These are phyloP conservation scores for Crithidia expoeki DNA, from an alignment of 208 protist species.

Conservation along the genomic window DNA sequence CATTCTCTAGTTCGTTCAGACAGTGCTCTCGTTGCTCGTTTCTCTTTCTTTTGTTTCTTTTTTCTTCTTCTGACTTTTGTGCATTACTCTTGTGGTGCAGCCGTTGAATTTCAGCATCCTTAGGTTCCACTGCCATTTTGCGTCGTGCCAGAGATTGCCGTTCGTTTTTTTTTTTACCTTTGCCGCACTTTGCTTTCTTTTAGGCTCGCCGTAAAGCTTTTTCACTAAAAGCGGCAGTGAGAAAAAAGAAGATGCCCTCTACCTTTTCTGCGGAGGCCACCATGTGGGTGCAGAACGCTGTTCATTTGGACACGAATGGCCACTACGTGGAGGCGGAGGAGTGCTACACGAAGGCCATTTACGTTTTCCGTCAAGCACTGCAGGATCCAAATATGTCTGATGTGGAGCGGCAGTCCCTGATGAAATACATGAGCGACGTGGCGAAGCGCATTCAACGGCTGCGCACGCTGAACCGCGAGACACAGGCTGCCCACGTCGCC, in stretches of 20 bases:
- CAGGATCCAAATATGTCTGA: slow-evolving; percentile 39
- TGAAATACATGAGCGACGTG: slow-evolving; percentile 69
- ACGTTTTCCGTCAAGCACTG: slow-evolving; percentile 45
- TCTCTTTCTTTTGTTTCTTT: too few species aligned
- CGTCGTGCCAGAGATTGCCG: too few species aligned
- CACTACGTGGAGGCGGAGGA: slow-evolving; percentile 74
- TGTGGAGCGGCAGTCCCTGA: slow-evolving; percentile 38
- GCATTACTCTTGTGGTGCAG: too few species aligned
- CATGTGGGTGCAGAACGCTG: slow-evolving; percentile 58
- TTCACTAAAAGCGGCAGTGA: too few species aligned
- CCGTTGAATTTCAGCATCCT: too few species aligned
- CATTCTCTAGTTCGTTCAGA: too few species aligned
- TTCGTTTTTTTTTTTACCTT: not conserved
- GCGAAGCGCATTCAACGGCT: slow-evolving; percentile 62
- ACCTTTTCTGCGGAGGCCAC: slow-evolving; percentile 21
- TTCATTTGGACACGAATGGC: slow-evolving; percentile 47
- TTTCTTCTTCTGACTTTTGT: too few species aligned
- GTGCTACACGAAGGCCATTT: slow-evolving; percentile 66
- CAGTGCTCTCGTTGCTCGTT: too few species aligned
- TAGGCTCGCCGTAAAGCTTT: too few species aligned
- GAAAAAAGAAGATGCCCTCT: slow-evolving; percentile 25
- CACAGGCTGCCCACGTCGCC: slow-evolving; percentile 14
- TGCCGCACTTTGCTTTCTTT: not conserved
- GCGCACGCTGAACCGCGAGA: slow-evolving; percentile 23
- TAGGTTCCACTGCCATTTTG: too few species aligned